phyloP scores from a whole-genome alignment of 805 yeast species.

The Aciculoconidium aculeatum region DNA sequence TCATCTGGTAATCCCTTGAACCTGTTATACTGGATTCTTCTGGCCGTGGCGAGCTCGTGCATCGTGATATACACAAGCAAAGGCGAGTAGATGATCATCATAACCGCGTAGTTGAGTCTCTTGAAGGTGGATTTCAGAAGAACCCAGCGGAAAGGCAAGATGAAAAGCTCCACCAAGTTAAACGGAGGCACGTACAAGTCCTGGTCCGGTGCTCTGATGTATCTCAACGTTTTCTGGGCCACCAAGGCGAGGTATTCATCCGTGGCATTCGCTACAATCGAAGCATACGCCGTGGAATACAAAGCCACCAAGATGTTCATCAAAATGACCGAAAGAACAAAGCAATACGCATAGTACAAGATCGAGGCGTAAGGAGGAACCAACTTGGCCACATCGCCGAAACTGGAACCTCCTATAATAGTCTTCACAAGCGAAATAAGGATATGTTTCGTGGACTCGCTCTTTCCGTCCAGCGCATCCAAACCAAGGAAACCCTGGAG shows the following conservation, averaged over 20 bases:
- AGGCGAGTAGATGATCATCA: conserved; percentile 68
- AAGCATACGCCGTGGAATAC: conserved; percentile 77
- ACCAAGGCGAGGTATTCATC: conserved; percentile 82
- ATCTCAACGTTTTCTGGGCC: conserved; percentile 77
- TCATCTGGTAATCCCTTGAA: conserved; percentile 62
- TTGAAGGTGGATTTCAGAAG: conserved; percentile 31
- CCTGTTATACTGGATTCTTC: conserved; percentile 67
- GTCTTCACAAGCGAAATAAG: conserved; percentile 63
- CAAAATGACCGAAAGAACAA: conserved; percentile 67
- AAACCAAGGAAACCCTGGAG: conserved; percentile 82
- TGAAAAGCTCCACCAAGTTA: conserved; percentile 58
- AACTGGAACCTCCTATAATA: conserved; percentile 69
- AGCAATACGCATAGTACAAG: conserved; percentile 70
- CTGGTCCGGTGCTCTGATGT: conserved; percentile 83
- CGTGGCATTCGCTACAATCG: conserved; percentile 74
- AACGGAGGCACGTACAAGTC: conserved; percentile 83
- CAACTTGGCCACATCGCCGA: conserved; percentile 61
- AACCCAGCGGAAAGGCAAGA: conserved; percentile 26
- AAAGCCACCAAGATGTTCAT: conserved; percentile 81
- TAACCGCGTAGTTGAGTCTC: conserved; percentile 46
- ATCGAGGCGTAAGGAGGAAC: conserved; percentile 85
- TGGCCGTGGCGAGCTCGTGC: conserved; percentile 62
- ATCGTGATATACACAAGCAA: conserved; percentile 53
- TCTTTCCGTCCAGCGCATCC: conserved; percentile 81
- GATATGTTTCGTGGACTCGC: conserved; percentile 65